Evolutionary conservation across 306 rosid species (phyloP).

Genomic region (Amphicarpaea edgeworthii): DNA sequence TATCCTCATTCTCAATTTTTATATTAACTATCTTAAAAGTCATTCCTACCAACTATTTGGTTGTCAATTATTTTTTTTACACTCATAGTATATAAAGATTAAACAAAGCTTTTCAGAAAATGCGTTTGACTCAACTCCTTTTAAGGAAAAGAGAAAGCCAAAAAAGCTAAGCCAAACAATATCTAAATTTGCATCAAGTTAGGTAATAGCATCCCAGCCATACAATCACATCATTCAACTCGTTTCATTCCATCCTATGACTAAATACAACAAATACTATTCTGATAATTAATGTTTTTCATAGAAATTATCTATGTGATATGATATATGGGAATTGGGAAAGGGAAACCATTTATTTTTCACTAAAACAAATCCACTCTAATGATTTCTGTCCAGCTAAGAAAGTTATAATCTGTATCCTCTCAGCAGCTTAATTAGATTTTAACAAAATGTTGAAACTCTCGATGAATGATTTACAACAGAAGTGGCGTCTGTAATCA

Average conservation of each 20-base stretch:
- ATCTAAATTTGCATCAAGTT: conserved; percentile 4
- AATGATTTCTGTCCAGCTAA: conserved; percentile 22
- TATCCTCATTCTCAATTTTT: too few species aligned
- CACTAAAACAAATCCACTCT: conserved; percentile 9
- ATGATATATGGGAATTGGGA: background rate
- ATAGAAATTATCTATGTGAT: background rate
- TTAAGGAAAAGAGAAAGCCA: background rate
- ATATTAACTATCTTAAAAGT: background rate
- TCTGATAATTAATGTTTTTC: background rate
- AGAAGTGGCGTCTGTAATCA: conserved; percentile 1
- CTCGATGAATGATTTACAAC: background rate
- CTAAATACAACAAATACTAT: conserved; percentile 17
- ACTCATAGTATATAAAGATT: background rate
- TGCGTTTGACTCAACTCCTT: background rate
- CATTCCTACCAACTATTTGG: background rate
- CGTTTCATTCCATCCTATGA: background rate
- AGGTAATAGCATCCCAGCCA: conserved; percentile 1
- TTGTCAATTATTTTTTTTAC: background rate
- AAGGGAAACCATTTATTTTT: background rate
- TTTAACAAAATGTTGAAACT: conserved; percentile 16
- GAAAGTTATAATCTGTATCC: conserved; percentile 6
- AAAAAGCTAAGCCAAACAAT: background rate
- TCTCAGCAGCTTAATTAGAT: conserved; percentile 7
- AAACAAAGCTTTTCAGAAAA: background rate
- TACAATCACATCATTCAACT: conserved; percentile 12